Base-by-base conservation (phyloP, 257 asterid genomes). In the Coffea eugenioides region DNA sequence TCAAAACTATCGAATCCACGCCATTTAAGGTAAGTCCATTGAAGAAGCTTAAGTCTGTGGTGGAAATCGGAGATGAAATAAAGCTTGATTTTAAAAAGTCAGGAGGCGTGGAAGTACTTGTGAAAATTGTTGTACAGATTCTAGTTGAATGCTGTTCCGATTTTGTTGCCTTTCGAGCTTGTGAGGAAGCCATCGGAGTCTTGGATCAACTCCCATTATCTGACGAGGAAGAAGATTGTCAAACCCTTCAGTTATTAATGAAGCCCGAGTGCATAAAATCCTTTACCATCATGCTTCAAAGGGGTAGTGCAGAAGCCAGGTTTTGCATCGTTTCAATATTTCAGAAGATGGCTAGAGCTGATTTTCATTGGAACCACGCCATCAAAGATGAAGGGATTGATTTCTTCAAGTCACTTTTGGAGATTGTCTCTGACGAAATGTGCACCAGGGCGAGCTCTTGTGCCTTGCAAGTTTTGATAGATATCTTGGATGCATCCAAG, bases 231-330 rank as follows among this genome's bases (percentile, higher is more conserved):
- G 92, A 85, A 20, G 93, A 88, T 0, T 88, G 90, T 27, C 73
- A 49, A 9, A 73, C 86, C 0, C 34, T 90, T 6, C 77, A 80
- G 69, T 68, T 86, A n/a, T 9, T 93, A 79, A 85, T 88, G 87
- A 87, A 81, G 45, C 87, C 90, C 0, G 88, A 89, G 3, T 91
- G 89, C 71, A 80, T 89, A 86, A 91, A 89, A 39, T 81, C 97
- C 0, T 89, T 92, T 87, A 87, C 93, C 7, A 75, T 86, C 3
- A 85, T 95, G 86, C 90, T 95, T 4, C 97, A 89, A 64, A 77
- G 93, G 4, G 99, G 99, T 18, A 84, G 97, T 80, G 84, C 89
- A 0, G 98, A 95, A 51, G 92, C 98, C 12, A 64, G 98, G 75
- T 86, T 87, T 54, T 84, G 87, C 84, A 69, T 86, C 15, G 84